Percentiles rank a stretch among this genome's conserved stretches.
phyloP scores from a whole-genome alignment of 202 grass and related monocot species.

The Schoenoplectus triqueter region DNA sequence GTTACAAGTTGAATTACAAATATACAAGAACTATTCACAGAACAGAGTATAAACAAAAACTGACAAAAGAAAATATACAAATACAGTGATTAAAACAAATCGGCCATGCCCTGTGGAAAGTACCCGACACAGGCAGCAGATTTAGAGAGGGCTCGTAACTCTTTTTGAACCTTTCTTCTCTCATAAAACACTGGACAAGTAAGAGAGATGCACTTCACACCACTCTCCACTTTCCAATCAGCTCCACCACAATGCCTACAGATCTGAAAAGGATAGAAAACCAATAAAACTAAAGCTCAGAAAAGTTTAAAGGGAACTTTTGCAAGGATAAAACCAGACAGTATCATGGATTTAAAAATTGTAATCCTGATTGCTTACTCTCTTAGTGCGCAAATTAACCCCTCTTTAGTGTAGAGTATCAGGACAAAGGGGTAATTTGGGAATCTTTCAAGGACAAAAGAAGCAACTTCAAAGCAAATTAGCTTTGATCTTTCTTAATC shows the following conservation, averaged over 20 bases:
- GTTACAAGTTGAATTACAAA: slow-evolving; percentile 47
- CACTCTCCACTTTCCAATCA: slow-evolving; percentile 73
- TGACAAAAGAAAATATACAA: slow-evolving; percentile 5
- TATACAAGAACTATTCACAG: slow-evolving; percentile 27
- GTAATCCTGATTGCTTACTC: not conserved
- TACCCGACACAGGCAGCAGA: slow-evolving; percentile 57
- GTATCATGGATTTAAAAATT: not conserved
- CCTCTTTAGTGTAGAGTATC: not conserved
- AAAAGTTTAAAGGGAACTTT: not conserved
- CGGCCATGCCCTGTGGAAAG: slow-evolving; percentile 59
- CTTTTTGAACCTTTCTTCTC: slow-evolving; percentile 74
- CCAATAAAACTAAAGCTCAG: slow-evolving; percentile 23
- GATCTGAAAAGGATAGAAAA: slow-evolving; percentile 48
- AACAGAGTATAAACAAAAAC: slow-evolving; percentile 47
- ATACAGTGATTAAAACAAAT: slow-evolving; percentile 59
- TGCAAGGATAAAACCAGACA: not conserved
- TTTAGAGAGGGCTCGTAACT: slow-evolving; percentile 53
- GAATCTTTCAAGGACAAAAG: slow-evolving; percentile 1
- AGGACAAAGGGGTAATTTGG: not conserved
- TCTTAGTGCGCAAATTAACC: not conserved
- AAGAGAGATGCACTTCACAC: slow-evolving; percentile 78
- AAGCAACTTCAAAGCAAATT: slow-evolving; percentile 2
- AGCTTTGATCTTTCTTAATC: not conserved
- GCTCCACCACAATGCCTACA: slow-evolving; percentile 81
- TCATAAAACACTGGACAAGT: slow-evolving; percentile 92